These are phyloP conservation scores for Zasmidium cellare DNA, from an alignment of 2,329 filamentous ascomycete species.

Conservation along the genomic window DNA sequence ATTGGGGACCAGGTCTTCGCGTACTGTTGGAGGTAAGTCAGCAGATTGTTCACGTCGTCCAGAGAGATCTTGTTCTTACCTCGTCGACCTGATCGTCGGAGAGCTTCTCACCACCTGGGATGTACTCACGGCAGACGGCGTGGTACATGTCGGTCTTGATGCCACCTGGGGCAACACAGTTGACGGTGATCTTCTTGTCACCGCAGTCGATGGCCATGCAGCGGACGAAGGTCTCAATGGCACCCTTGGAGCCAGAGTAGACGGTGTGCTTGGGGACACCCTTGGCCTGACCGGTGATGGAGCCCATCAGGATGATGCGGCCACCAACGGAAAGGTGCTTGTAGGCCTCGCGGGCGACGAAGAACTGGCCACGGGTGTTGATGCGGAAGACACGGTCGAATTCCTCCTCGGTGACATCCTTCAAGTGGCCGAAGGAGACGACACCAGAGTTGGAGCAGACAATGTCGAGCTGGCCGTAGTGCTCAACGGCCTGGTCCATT, in stretches of 20 bases:
- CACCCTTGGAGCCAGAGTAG: constrained; percentile 56
- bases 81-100: constrained; percentile 60
- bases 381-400: constrained; percentile 61
- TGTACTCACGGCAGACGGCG: constrained; percentile 64
- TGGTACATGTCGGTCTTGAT: constrained; percentile 63
- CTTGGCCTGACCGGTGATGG: constrained; percentile 59
- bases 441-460: constrained; percentile 69
- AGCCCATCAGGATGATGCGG: constrained; percentile 56
- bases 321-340: constrained; percentile 54
- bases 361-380: constrained; percentile 65
- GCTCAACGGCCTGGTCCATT: constrained; percentile 62
- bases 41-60: background rate
- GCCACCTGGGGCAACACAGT: constrained; percentile 60
- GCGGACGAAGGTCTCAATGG: constrained; percentile 55
- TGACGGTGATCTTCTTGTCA: constrained; percentile 58
- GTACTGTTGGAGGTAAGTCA: constrained; percentile 43
- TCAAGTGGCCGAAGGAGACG: constrained; percentile 54
- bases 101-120: constrained; percentile 57
- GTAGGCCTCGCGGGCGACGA: constrained; percentile 59
- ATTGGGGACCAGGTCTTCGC: constrained; percentile 65
- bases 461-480: constrained; percentile 69
- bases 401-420: constrained; percentile 56
- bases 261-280: constrained; percentile 56
- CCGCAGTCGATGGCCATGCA: constrained; percentile 57
- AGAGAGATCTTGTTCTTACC: constrained; percentile 24